Percentiles rank a stretch among this genome's conserved stretches.
Evolutionary conservation across 2,329 filamentous ascomycete species (phyloP).

Genomic region (Drechslerella dactyloides): DNA sequence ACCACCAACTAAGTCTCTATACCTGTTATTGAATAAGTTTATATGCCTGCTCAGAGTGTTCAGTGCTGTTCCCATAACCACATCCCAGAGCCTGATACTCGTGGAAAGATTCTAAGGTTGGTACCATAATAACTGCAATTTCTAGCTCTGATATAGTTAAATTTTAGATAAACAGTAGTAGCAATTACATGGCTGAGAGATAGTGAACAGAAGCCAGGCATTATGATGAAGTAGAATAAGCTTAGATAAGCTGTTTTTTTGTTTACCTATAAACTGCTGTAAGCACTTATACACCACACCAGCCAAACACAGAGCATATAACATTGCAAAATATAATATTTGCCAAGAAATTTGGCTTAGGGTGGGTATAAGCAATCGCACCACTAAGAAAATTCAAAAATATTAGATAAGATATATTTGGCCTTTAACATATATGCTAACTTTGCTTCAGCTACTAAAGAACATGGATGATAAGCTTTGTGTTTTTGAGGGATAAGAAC

Average conservation of each 20-base stretch:
- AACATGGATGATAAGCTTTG: background rate
- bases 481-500: background rate
- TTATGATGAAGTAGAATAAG: background rate
- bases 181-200: too few relatives aligned
- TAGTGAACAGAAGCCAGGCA: too few relatives aligned
- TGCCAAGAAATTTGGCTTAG: background rate
- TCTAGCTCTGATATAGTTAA: too few relatives aligned
- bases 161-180: too few relatives aligned
- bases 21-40: too few relatives aligned
- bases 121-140: too few relatives aligned
- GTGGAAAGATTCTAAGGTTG: too few relatives aligned
- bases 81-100: too few relatives aligned
- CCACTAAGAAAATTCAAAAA: background rate
- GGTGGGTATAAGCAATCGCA: background rate
- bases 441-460: background rate
- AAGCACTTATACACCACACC: background rate
- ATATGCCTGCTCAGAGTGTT: too few relatives aligned
- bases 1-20: too few relatives aligned
- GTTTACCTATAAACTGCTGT: conserved; percentile 2
- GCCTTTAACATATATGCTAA: background rate
- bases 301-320: background rate
- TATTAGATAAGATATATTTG: background rate
- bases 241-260: background rate
- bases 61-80: too few relatives aligned
- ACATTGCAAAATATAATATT: too few relatives aligned